These are phyloP conservation scores for Teunomyces pallodes DNA, from an alignment of 805 yeast species.

Conservation along the genomic window DNA sequence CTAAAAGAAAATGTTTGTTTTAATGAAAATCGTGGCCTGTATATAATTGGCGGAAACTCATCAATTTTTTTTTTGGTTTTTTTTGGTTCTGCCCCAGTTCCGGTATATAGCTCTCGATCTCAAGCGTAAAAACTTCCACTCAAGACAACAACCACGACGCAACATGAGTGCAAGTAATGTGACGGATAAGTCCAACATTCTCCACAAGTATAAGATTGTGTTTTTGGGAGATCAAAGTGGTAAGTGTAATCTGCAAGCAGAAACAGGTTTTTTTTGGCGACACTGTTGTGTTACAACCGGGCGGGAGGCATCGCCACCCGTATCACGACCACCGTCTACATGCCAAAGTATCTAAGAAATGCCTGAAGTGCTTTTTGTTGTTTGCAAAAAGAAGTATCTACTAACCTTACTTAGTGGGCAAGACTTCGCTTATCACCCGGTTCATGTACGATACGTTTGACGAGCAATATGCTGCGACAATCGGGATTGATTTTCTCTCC, in stretches of 20 bases:
- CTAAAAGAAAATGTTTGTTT: not conserved
- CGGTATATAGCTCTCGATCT: not conserved
- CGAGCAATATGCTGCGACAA: constrained; percentile 93
- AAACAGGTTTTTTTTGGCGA: not conserved
- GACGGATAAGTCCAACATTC: constrained; percentile 37
- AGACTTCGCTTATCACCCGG: constrained; percentile 92
- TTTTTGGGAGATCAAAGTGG: constrained; percentile 96
- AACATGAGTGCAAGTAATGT: constrained; percentile 10
- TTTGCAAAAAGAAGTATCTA: not conserved
- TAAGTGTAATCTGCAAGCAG: constrained; percentile 23
- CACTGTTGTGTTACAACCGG: not conserved
- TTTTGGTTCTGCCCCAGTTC: not conserved
- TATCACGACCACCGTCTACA: no score
- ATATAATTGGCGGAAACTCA: not conserved
- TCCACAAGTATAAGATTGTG: constrained; percentile 80
- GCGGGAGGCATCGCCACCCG: no score
- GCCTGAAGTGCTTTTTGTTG: no score
- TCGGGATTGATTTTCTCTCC: constrained; percentile 93
- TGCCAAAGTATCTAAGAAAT: no score
- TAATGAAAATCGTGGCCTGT: not conserved
- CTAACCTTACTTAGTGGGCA: constrained; percentile 60
- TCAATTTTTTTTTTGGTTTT: not conserved
- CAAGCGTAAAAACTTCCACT: not conserved
- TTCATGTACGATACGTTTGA: constrained; percentile 98
- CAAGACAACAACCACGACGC: not conserved